Evolutionary conservation across 208 protist genomes (phyloP), one percentile per base, ranked within the genome.

Genomic region (Trypanosoma brucei): DNA sequence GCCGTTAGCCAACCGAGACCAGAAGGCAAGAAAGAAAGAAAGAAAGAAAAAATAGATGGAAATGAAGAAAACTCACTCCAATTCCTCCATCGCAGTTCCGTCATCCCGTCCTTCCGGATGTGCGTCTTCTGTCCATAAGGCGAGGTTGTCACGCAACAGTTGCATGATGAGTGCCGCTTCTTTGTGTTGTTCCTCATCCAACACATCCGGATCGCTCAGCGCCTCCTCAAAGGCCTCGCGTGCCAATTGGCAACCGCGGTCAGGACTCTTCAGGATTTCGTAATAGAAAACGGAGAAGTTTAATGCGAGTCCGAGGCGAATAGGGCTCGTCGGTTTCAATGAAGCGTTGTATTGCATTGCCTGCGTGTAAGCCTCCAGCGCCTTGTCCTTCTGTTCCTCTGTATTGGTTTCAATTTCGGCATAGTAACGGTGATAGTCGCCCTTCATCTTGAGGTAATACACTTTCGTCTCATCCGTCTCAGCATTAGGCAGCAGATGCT

Each of bases 201-300:
- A 84, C 52, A 92, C 97, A 70, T 99, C 97, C 2, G 98, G 82
- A 62, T 99, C 97, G 59, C 84, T 86, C 59, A 98, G 89, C 46
- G 97, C 96, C 64, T 98, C 95, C 76, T 99, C 98, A 59, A 99
- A 99, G 55, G 97, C 96, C 77, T 98, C 81, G 50, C 98, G 97
- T 22, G 98, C 98, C 38, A 99, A 81, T 62, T 96, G 76, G 78
- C 97, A 99, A 50, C 97, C 98, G 74, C 88, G 85, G 57, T 98
- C 96, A 38, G 96, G 96, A 49, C 83, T 87, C 68, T 98, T 98
- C 22, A 99, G 75, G 72, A 99, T 99, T 83, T 99, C 98, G 81
- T 99, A 99, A 79, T 99, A 99, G 80, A 99, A 99, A 40, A 99
- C 98, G 46, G 97, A 99, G 80, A 99, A 99, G 92, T 99, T 99